Percentiles rank a stretch among this genome's conserved stretches.
Evolutionary conservation across 441 rosid genomes (phyloP).

Genomic region (Adansonia rubrostipa): DNA sequence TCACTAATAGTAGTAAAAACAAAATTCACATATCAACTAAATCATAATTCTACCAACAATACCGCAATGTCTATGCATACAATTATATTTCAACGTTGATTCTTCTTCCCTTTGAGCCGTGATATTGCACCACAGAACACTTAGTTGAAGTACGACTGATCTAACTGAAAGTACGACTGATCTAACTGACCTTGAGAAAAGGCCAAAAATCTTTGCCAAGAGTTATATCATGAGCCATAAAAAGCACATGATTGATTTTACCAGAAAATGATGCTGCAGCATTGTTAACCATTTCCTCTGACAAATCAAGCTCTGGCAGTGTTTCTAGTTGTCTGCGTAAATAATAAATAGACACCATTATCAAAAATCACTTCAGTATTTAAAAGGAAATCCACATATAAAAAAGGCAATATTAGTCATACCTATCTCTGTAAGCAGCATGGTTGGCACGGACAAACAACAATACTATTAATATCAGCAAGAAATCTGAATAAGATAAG

Average conservation of each 20-base stretch:
- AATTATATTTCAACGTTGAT: background rate
- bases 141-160: no score
- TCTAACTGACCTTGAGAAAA: slow-evolving; percentile 71
- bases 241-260: slow-evolving; percentile 76
- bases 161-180: slow-evolving; percentile 14
- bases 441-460: no score
- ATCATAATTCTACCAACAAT: background rate
- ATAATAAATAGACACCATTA: slow-evolving; percentile 3
- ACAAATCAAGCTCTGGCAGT: slow-evolving; percentile 81
- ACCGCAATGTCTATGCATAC: background rate
- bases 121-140: background rate
- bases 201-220: slow-evolving; percentile 90
- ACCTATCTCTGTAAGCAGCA: slow-evolving; percentile 51
- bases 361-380: slow-evolving; percentile 7
- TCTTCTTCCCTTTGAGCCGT: background rate
- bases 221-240: slow-evolving; percentile 94
- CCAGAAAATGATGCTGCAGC: slow-evolving; percentile 91
- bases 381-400: background rate
- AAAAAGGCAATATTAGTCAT: slow-evolving; percentile 23
- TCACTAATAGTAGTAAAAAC: background rate
- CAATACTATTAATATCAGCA: slow-evolving; percentile 40
- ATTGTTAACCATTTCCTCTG: slow-evolving; percentile 93
- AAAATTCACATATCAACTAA: background rate
- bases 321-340: slow-evolving; percentile 58
- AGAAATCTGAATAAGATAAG: slow-evolving; percentile 80